Base-by-base conservation (phyloP, 306 rosid species). In the Vigna unguiculata region DNA sequence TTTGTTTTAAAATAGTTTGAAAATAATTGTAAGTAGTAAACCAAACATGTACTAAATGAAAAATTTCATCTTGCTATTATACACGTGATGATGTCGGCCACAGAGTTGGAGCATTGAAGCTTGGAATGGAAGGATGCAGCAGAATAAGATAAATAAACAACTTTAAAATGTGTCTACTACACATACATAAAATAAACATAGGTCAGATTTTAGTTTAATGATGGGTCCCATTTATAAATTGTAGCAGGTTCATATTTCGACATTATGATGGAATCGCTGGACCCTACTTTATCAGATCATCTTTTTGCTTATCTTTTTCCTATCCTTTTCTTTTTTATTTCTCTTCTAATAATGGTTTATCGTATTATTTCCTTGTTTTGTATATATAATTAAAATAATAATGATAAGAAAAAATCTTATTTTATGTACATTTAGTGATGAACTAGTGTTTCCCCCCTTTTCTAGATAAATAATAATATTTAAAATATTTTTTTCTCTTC, bases 201-300 rank as follows among this genome's bases (percentile, higher is more conserved):
- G 13, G 21, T 75, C 14, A 0, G 28, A 12, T 12, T 59, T 55
- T 57, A 24, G 20, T 47, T 57, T 14, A 68, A 30, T 15, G 62
- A 34, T 49, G 32, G 83, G 74, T 52, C 83, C 78, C 83, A 40
- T 12, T 3, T 3, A 12, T 62, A 7, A 12, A 61, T 24, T 4
- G 54, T 48, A 21, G 55, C 22, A 49, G 77, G 71, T 49, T 53
- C 67, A 28, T 25, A 12, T 7, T 71, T 68, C 47, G 4, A 28
- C 20, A 19, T 36, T 24, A 17, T 78, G 28, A 51, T 69, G 55
- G 60, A 49, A 22, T 22, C 36, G 32, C 46, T 38, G 10, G 78
- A 43, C 68, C 83, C 78, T 79, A 72, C 68, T 19, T 2, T 14
- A 41, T 72, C 74, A 25, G 69, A 80, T 64, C 74, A 24, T 71